Conservation (phyloP, 768 basidiomycete genomes). For the Russula brevipes region DNA sequence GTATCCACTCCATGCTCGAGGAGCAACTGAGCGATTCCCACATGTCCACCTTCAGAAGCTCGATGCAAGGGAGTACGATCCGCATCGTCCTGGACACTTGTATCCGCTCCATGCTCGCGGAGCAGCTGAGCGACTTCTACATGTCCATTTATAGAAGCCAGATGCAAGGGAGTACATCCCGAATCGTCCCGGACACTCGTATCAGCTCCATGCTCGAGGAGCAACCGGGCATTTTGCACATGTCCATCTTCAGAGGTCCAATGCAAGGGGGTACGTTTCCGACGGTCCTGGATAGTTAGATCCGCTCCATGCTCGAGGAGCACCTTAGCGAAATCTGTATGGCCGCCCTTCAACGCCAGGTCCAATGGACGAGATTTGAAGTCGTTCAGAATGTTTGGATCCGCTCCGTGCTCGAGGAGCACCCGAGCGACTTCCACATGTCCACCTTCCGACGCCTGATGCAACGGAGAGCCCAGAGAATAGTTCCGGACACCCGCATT, state of each 20-base stretch:
- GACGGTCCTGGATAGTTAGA: not conserved
- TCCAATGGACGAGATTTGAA: not conserved
- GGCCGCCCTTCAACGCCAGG: not conserved
- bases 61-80: too few species aligned
- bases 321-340: not conserved
- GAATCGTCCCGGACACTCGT: not conserved
- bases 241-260: too few species aligned
- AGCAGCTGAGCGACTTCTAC: not conserved
- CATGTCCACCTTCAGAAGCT: not conserved
- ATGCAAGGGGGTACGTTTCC: not conserved
- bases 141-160: fast-evolving
- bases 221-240: not conserved
- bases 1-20: not conserved
- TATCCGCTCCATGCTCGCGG: not conserved
- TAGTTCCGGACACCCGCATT: not conserved
- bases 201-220: not conserved
- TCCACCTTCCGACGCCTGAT: too few species aligned
- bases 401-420: too few species aligned
- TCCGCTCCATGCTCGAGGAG: not conserved
- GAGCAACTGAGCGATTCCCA: not conserved
- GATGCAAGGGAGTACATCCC: not conserved
- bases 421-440: too few species aligned
- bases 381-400: too few species aligned
- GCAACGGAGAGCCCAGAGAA: not conserved
- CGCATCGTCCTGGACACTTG: not conserved